A percentile compares a stretch with the other conserved stretches of the same genome.
Conservation (phyloP, 805 yeast genomes). For the Lipomyces chichibuensis region DNA sequence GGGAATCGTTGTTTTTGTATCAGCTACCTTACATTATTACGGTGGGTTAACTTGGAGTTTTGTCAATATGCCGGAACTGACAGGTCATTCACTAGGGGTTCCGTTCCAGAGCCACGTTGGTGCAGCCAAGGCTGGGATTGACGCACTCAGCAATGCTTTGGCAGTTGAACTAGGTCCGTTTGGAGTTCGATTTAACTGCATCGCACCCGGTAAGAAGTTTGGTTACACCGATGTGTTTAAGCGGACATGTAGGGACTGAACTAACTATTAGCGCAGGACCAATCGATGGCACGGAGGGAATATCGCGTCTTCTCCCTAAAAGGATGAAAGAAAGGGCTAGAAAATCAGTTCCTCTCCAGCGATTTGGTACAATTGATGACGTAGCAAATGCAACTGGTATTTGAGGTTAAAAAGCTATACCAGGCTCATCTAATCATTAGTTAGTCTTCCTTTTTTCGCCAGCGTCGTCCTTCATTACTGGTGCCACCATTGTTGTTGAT, state of each 20-base stretch:
- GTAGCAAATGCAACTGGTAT: constrained; percentile 76
- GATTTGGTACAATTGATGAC: constrained; percentile 66
- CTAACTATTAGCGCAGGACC: constrained; percentile 43
- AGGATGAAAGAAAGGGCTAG: constrained; percentile 50
- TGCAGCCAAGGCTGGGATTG: constrained; percentile 96
- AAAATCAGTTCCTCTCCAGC: constrained; percentile 56
- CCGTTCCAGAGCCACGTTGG: constrained; percentile 90
- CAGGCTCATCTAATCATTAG: not conserved
- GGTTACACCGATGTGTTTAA: not conserved
- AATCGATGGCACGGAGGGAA: constrained; percentile 85
- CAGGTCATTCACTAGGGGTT: constrained; percentile 42
- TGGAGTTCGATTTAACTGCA: constrained; percentile 79
- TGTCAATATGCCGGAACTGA: not conserved
- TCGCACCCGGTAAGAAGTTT: constrained; percentile 73
- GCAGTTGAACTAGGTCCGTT: constrained; percentile 92
- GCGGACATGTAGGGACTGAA: not conserved
- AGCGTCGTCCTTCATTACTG: constrained; percentile 77
- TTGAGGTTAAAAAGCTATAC: not conserved
- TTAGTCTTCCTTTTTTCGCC: constrained; percentile 74
- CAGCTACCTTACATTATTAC: constrained; percentile 86
- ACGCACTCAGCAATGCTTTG: constrained; percentile 77
- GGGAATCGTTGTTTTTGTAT: constrained; percentile 72
- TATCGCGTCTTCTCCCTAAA: constrained; percentile 59
- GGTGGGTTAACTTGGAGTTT: constrained; percentile 48
- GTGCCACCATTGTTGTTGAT: constrained; percentile 79